phyloP scores from a whole-genome alignment of 441 rosid genomes.

The Corymbia calophylla region DNA sequence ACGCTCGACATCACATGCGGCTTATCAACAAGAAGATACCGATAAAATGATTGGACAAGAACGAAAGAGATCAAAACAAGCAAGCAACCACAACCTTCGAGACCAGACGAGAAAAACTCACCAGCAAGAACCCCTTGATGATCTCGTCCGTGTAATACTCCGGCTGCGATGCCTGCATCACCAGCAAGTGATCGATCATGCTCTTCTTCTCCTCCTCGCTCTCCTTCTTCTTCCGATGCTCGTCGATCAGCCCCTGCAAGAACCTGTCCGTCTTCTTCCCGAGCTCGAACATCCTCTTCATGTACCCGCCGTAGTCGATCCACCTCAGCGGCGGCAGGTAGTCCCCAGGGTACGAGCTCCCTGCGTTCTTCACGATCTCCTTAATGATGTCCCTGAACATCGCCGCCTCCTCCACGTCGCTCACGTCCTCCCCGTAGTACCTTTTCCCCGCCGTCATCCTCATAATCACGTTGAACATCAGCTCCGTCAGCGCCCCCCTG shows the following conservation, averaged over 20 bases:
- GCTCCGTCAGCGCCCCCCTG: neutral
- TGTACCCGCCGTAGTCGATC: neutral
- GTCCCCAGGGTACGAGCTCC: neutral
- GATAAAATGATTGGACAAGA: neutral
- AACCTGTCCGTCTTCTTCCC: neutral
- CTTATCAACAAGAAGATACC: neutral
- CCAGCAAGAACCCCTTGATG: neutral
- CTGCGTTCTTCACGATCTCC: neutral
- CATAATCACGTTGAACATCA: slow-evolving; percentile 11
- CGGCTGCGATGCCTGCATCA: neutral
- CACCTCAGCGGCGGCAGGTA: slow-evolving; percentile 6
- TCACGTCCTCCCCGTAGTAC: neutral
- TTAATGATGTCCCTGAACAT: neutral
- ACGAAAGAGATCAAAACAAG: neutral
- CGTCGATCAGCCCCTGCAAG: slow-evolving; percentile 8
- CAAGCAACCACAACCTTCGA: neutral
- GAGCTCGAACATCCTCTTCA: neutral
- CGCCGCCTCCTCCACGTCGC: neutral
- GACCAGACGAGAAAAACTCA: neutral
- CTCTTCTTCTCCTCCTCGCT: neutral
- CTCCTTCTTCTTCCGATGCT: neutral
- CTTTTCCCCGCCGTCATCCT: slow-evolving; percentile 11
- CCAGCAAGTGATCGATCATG: neutral
- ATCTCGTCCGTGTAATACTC: neutral
- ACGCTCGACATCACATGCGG: neutral